Evolutionary conservation across 2,329 filamentous ascomycete genomes (phyloP), one percentile per base, ranked within the genome.

Genomic region (Dendrostoma leiphaemia): DNA sequence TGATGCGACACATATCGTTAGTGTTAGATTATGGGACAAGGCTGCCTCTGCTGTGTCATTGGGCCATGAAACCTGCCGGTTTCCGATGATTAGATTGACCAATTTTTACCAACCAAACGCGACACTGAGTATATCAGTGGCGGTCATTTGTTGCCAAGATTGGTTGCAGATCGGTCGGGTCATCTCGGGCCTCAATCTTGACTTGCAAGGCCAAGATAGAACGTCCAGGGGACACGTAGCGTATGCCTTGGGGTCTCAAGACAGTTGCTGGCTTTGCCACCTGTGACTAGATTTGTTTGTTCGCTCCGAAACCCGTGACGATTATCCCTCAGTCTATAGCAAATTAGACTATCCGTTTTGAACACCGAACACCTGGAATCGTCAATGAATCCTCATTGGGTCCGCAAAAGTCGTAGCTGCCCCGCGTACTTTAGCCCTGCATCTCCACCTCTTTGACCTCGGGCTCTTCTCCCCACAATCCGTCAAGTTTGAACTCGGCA

Each of bases 401-500:
- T 46, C 17, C 28, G 8, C 29, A 21, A 24, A 32, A 12, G 6
- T 32, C n/a, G 23, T 32, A 31, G 24, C 26, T 37, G 13, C 12
- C 17, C 38, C 8, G 15, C 34, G 4, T 6, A 24, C 21, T n/a
- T 61, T 71, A 80, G 64, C 79, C 75, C 68, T 79, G 71, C 81
- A 84, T 83, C 48, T 72, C 75, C 54, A 81, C 78, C 4, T 60
- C 73, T 7, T 64, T 65, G 17, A 54, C 66, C 29, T 58, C 65
- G 28, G 58, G 65, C 19, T 62, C 84, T 67, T 91, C 86, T 10
- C 90, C 91, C 89, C 90, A 97, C 13, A 99, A 74, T 2, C 91
- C 94, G 59, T 97, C 94, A 8, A 99, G 80, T 76, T 93, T 92
- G 74, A 99, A 97, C 72, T 97, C 93, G 64, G 90, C 85, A 7